A percentile compares a stretch with the other conserved stretches of the same genome.
Evolutionary conservation across 2,329 filamentous ascomycete species (phyloP).

Genomic region (Ascomycota sp.): DNA sequence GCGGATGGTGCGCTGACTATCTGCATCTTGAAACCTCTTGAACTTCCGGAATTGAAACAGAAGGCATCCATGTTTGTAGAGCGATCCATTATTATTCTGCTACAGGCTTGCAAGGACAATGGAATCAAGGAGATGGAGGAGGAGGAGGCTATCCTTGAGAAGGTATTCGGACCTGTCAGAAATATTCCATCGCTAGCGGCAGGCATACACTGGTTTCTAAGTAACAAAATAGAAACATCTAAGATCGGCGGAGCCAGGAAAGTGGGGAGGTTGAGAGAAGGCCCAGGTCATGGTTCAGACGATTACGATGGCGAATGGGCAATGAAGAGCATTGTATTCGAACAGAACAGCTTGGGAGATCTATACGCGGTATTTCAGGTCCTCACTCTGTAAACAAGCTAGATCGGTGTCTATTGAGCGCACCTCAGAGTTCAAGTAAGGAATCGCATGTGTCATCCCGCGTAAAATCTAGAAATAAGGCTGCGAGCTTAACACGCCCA

Average conservation of each 20-base stretch:
- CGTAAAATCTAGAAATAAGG: no score
- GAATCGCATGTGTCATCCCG: no score
- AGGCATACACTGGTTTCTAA: slow-evolving; percentile 62
- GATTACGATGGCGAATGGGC: background rate
- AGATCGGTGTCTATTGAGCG: no score
- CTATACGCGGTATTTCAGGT: no score
- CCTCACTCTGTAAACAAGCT: no score
- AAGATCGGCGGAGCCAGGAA: slow-evolving; percentile 25
- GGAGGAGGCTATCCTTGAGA: slow-evolving; percentile 32
- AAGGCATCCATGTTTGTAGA: slow-evolving; percentile 67
- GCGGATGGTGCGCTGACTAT: slow-evolving; percentile 24
- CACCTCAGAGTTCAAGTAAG: no score
- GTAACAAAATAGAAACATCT: slow-evolving; percentile 51
- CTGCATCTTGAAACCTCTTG: slow-evolving; percentile 44
- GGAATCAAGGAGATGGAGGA: slow-evolving; percentile 23
- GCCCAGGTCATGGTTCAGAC: slow-evolving; percentile 11
- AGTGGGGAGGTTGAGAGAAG: slow-evolving; percentile 17
- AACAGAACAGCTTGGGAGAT: no score
- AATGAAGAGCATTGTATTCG: no score
- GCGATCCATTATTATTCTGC: slow-evolving; percentile 53
- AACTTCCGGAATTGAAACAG: slow-evolving; percentile 55
- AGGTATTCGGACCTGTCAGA: slow-evolving; percentile 44
- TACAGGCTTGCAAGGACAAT: slow-evolving; percentile 39
- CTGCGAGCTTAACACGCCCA: no score
- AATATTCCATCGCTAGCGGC: slow-evolving; percentile 47